phyloP scores from a whole-genome alignment of 805 yeast species.

The Saccharomycodes ludwigii region DNA sequence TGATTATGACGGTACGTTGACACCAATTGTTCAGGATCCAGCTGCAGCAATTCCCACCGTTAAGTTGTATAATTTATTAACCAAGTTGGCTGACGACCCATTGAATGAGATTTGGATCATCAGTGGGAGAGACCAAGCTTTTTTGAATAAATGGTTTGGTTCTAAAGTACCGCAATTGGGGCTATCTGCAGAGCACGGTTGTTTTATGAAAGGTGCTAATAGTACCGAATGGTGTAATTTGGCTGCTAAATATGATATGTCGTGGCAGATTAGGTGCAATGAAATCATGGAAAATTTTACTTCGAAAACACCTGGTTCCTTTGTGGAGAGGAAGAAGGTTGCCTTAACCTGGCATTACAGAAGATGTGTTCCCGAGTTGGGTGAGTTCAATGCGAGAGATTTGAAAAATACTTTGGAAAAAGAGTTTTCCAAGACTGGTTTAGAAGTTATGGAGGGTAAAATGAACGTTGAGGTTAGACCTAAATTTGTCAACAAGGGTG shows the following conservation, averaged over 20 bases:
- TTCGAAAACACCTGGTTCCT: slow-evolving; percentile 82
- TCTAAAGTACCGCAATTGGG: slow-evolving; percentile 50
- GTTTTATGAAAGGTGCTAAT: slow-evolving; percentile 73
- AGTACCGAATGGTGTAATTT: slow-evolving; percentile 67
- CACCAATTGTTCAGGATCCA: slow-evolving; percentile 94
- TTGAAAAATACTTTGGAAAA: slow-evolving; percentile 51
- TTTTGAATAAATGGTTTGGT: slow-evolving; percentile 84
- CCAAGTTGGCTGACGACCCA: slow-evolving; percentile 57
- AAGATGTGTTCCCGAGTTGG: slow-evolving; percentile 86
- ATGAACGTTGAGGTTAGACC: slow-evolving; percentile 98
- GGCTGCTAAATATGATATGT: slow-evolving; percentile 75
- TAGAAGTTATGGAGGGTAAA: slow-evolving; percentile 94
- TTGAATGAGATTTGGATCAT: slow-evolving; percentile 87
- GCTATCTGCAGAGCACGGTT: slow-evolving; percentile 94
- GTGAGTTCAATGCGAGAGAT: slow-evolving; percentile 71
- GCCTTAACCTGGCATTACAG: slow-evolving; percentile 98
- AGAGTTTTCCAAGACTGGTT: slow-evolving; percentile 59
- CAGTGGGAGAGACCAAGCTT: slow-evolving; percentile 87
- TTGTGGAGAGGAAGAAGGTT: slow-evolving; percentile 77
- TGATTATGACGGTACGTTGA: slow-evolving; percentile 95
- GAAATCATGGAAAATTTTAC: slow-evolving; percentile 65
- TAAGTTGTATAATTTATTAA: slow-evolving; percentile 46
- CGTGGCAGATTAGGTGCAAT: slow-evolving; percentile 83
- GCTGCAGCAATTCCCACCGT: slow-evolving; percentile 95
- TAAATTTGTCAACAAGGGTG: slow-evolving; percentile 88